These are phyloP conservation scores for Prunus padus DNA, from an alignment of 306 rosid genomes.

Conservation along the genomic window DNA sequence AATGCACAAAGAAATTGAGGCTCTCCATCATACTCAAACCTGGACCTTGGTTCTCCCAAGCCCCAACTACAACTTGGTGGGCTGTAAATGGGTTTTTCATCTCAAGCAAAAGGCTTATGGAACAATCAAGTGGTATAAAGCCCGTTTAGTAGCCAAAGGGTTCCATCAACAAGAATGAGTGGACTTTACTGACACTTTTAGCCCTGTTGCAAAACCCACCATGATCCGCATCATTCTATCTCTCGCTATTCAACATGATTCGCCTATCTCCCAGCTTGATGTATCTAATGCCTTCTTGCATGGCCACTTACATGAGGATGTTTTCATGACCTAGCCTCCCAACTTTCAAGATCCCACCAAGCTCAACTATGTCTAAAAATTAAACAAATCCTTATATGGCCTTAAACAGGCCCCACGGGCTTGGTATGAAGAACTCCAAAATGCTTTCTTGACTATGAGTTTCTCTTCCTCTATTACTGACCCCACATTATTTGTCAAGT, in stretches of 20 bases:
- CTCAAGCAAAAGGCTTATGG: neutral
- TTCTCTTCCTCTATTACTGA: neutral
- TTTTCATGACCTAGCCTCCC: neutral
- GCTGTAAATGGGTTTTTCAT: slow-evolving; percentile 8
- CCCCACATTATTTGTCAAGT: neutral
- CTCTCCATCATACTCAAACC: neutral
- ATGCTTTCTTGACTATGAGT: neutral
- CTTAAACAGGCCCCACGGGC: neutral
- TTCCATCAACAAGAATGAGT: neutral
- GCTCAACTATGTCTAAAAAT: neutral
- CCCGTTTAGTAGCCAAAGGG: neutral
- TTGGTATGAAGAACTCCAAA: neutral
- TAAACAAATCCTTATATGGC: neutral
- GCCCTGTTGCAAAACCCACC: neutral
- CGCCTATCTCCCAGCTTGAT: neutral
- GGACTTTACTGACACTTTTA: neutral
- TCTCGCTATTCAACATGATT: too few relatives aligned
- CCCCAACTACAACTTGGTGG: neutral
- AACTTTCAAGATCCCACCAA: neutral
- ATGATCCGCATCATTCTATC: neutral
- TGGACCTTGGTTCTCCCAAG: neutral
- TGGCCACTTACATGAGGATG: neutral
- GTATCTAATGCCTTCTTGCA: neutral
- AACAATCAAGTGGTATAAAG: neutral
- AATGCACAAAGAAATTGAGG: neutral